Conservation (phyloP, 2,329 filamentous ascomycete genomes). For the Myrmaecium sp. region DNA sequence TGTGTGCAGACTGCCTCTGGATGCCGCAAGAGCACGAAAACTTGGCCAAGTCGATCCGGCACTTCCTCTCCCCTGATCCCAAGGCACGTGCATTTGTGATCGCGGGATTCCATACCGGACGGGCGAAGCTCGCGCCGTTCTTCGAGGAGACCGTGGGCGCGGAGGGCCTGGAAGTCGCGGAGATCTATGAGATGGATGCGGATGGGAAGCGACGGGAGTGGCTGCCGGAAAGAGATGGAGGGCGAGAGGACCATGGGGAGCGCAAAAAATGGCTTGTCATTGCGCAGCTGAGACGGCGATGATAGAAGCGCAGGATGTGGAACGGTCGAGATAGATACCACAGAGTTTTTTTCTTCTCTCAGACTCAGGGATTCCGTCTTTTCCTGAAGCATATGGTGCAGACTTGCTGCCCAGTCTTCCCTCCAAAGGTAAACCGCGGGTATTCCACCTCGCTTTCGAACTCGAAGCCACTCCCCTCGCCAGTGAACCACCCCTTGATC, state of each 20-base stretch:
- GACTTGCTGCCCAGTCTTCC: constrained; percentile 73
- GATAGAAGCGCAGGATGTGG: not conserved
- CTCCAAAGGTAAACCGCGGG: constrained; percentile 76
- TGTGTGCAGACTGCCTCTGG: constrained; percentile 62
- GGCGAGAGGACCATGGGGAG: constrained; percentile 41
- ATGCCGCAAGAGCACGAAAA: constrained; percentile 58
- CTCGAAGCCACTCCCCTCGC: constrained; percentile 31
- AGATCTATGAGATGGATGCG: constrained; percentile 53
- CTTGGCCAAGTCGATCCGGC: constrained; percentile 42
- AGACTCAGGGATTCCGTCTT: constrained; percentile 6
- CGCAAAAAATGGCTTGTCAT: constrained; percentile 58
- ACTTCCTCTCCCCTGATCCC: constrained; percentile 36
- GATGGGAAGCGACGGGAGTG: constrained; percentile 46
- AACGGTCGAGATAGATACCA: not conserved
- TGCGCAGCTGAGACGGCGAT: constrained; percentile 19
- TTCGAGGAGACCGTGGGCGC: constrained; percentile 37
- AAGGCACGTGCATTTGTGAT: constrained; percentile 44
- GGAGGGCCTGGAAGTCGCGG: constrained; percentile 39
- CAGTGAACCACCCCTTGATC: constrained; percentile 61
- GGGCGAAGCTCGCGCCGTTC: constrained; percentile 48
- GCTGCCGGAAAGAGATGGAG: constrained; percentile 36
- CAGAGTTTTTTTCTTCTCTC: not conserved
- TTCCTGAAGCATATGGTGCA: constrained; percentile 69
- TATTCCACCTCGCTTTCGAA: constrained; percentile 60
- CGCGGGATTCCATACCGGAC: constrained; percentile 56